Conservation (phyloP, 306 rosid species). For the Prinsepia uniflora region DNA sequence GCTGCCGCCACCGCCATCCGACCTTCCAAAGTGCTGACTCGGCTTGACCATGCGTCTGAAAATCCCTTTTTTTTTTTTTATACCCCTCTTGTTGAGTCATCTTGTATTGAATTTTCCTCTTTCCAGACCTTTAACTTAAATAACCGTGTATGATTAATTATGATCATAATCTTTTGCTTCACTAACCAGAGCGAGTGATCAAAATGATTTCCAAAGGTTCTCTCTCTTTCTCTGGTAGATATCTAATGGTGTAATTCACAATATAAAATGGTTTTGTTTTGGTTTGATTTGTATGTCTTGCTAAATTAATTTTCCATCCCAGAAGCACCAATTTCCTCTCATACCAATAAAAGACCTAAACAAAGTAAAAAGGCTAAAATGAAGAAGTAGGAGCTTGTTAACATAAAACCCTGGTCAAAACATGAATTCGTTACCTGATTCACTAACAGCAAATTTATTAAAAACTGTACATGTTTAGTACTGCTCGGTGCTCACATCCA, state of each 20-base stretch:
- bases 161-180: neutral
- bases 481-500: slow-evolving; percentile 6
- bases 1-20: slow-evolving; percentile 76
- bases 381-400: neutral
- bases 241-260: neutral
- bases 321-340: neutral
- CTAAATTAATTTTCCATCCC: too few species aligned
- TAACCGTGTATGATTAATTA: neutral
- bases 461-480: slow-evolving; percentile 16
- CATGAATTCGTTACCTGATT: neutral
- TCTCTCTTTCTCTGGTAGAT: neutral
- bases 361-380: neutral
- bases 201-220: neutral
- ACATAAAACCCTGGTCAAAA: neutral
- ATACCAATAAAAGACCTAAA: neutral
- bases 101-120: neutral
- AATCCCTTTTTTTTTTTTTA: neutral
- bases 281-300: too few species aligned
- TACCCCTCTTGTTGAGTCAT: slow-evolving; percentile 8
- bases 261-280: too few species aligned
- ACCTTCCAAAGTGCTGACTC: slow-evolving; percentile 75
- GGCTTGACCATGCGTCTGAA: slow-evolving; percentile 22
- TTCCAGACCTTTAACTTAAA: neutral
- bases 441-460: too few species aligned
- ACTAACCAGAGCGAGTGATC: neutral